Base-by-base conservation (phyloP, 2,329 filamentous ascomycete genomes). In the Geosmithia putterillii region DNA sequence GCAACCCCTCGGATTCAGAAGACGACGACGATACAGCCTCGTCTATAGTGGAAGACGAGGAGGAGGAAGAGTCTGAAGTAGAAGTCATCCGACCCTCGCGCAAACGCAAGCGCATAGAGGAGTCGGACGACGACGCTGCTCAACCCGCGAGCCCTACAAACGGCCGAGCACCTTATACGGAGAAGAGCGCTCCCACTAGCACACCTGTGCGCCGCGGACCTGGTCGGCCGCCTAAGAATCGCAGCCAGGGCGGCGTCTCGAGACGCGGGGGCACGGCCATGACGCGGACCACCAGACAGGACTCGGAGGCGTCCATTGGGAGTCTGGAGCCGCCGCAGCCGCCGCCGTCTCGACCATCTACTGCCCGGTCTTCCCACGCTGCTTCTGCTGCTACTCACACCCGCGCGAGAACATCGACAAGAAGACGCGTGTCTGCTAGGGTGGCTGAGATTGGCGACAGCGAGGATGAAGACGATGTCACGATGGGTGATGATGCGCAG, bases 371-470 rank as follows among this genome's bases (percentile, higher is more conserved):
- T n/a, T n/a, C n/a, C n/a, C n/a, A n/a, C n/a, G n/a, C n/a, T n/a
- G n/a, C n/a, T n/a, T n/a, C n/a, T n/a, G n/a, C n/a, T n/a, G n/a
- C n/a, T n/a, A n/a, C n/a, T n/a, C n/a, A n/a, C n/a, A n/a, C n/a
- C n/a, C n/a, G n/a, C n/a, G n/a, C n/a, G n/a, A 20, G 6, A 39
- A 7, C 37, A 39, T 18, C 9, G 21, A 9, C n/a, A 39, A 19
- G 20, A 3, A 20, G 19, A 19, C 5, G 19, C n/a, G 4, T 19
- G 19, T 38, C 19, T 7, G 7, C 14, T 12, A 38, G 35, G 35
- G 19, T 54, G 28, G 28, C 28, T 17, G 56, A 58, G 42, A 54
- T 57, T 38, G 49, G 53, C 19, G 53, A 59, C 34, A 58, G 57
- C 22, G 34, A 46, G n/a, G 46, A 46, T 15, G 45, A 44, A 40